Evolutionary conservation across 352 stramenopile genomes (phyloP), one percentile per base, ranked within the genome.

Genomic region (Stramenopiles sp.): DNA sequence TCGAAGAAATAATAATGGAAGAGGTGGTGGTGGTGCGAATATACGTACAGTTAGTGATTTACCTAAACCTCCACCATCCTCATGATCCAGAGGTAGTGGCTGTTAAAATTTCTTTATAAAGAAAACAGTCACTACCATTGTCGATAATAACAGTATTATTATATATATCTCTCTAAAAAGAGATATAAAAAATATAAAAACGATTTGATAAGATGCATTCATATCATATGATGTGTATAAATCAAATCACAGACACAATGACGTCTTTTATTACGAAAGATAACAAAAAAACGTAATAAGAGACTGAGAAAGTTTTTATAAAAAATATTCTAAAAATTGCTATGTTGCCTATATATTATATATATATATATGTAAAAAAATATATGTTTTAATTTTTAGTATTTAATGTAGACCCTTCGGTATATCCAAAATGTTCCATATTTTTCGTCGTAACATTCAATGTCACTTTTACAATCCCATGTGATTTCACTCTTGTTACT

Each of bases 391-490:
- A 76, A 7, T 33, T 13, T 20, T 33, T 76, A 31, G 65, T 76
- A 31, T 76, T 31, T 77, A 30, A 80, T 53, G 29, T 81, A 1
- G 20, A 23, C 1, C 23, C 80, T 80, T n/a, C 30, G n/a, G 38
- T 82, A 78, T 86, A 89, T 7, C 88, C 87, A 78, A 88, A 82
- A 43, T 89, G 81, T 31, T 83, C 82, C 83, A 92, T 91, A 1
- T 86, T 86, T 20, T 83, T 82, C 20, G 85, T 89, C 7, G 84
- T 81, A n/a, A 91, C 81, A 80, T 93, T 91, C 31, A 93, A 77
- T 6, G 82, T 79, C 29, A 93, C 83, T 30, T 83, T 84, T 4
- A 89, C 80, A 1, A 43, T 31, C n/a, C 80, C 81, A 0, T 79
- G 63, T 7, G 79, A 82, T 7, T 85, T 78, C 6, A 84, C 82